A percentile compares a stretch with the other conserved stretches of the same genome.
Evolutionary conservation across 495 filamentous ascomycete species (phyloP).

Genomic region (Letharia columbiana): DNA sequence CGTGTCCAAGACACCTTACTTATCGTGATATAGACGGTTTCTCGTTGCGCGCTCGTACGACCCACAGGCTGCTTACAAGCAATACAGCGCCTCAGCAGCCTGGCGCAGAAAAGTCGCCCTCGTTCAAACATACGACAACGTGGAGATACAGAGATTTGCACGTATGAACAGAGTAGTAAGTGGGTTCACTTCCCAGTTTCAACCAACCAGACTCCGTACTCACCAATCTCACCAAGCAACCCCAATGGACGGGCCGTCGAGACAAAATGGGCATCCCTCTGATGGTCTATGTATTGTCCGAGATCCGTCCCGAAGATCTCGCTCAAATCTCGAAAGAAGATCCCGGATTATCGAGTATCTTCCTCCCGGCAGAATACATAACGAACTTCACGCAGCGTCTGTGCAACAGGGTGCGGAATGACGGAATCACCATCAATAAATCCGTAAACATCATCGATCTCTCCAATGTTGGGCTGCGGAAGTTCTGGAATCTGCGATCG

Average conservation of each 20-base stretch:
- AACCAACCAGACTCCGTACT: neutral
- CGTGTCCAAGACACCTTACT: neutral
- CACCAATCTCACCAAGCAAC: neutral
- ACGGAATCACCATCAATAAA: constrained; percentile 68
- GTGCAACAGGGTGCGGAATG: constrained; percentile 53
- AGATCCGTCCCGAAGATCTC: constrained; percentile 69
- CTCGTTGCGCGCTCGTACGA: neutral
- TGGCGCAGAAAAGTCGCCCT: constrained; percentile 71
- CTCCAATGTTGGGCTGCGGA: constrained; percentile 67
- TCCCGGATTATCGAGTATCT: constrained; percentile 63
- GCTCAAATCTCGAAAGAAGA: constrained; percentile 59
- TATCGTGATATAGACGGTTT: neutral
- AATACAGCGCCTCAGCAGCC: constrained; percentile 78
- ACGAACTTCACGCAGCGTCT: constrained; percentile 72
- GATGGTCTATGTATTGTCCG: constrained; percentile 74
- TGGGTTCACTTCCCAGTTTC: neutral
- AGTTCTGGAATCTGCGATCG: constrained; percentile 81
- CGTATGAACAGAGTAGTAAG: constrained; percentile 1
- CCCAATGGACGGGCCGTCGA: constrained; percentile 46
- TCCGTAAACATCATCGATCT: constrained; percentile 85
- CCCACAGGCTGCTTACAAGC: constrained; percentile 47
- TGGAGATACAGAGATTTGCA: constrained; percentile 61
- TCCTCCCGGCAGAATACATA: constrained; percentile 81
- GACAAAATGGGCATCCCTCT: constrained; percentile 78
- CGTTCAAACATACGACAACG: constrained; percentile 59